Evolutionary conservation across 2,329 filamentous ascomycete genomes (phyloP).

Genomic region (Pseudocercospora fuligena): DNA sequence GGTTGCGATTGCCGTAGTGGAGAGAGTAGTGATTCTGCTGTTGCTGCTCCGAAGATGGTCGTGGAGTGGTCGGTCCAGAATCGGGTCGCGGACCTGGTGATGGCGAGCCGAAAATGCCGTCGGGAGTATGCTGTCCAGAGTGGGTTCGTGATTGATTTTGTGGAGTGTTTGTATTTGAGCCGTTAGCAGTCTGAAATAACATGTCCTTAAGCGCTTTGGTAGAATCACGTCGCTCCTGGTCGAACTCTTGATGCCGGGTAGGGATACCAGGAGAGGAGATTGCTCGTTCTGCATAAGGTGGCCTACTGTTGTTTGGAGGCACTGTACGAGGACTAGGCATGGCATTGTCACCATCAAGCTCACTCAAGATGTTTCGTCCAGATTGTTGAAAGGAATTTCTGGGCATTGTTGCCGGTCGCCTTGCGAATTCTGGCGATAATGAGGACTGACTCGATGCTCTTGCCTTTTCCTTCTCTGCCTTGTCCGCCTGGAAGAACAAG

Average conservation of each 20-base stretch:
- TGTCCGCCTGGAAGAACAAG: constrained; percentile 85
- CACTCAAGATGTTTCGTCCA: constrained; percentile 65
- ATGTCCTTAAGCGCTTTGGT: constrained; percentile 52
- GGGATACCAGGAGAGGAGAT: constrained; percentile 34
- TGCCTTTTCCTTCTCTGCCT: constrained; percentile 72
- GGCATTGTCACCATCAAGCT: constrained; percentile 63
- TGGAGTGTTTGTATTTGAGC: constrained; percentile 28
- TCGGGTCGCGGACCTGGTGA: constrained; percentile 46
- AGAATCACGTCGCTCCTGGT: constrained; percentile 57
- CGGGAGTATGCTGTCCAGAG: constrained; percentile 26
- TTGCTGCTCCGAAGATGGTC: constrained; percentile 29
- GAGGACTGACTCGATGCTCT: constrained; percentile 57
- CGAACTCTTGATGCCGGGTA: constrained; percentile 15
- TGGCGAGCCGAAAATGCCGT: constrained; percentile 37
- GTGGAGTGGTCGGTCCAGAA: constrained; percentile 37
- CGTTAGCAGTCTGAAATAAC: constrained; percentile 41
- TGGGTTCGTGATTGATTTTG: constrained; percentile 27
- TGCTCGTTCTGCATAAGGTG: constrained; percentile 37
- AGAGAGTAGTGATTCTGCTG: constrained; percentile 35
- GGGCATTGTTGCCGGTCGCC: constrained; percentile 35
- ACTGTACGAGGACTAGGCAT: constrained; percentile 33
- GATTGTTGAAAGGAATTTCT: constrained; percentile 36
- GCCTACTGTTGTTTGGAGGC: constrained; percentile 31
- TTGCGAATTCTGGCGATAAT: constrained; percentile 57
- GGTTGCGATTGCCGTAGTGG: constrained; percentile 53